Evolutionary conservation across 2,329 filamentous ascomycete species (phyloP).

Genomic region (Endoconidiophora laricicola): DNA sequence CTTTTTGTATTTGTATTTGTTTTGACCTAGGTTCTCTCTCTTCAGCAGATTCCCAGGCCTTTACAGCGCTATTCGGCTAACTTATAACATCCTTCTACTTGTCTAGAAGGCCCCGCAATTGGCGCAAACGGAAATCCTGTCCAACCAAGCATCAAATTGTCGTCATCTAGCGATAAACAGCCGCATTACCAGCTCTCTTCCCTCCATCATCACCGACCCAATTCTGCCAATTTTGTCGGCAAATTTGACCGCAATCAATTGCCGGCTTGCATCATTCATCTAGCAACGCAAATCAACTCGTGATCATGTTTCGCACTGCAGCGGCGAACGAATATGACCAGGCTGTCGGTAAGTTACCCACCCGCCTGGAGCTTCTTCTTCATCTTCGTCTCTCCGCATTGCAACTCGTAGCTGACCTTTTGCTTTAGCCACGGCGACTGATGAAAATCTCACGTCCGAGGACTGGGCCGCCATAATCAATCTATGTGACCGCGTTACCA

Average conservation of each 20-base stretch:
- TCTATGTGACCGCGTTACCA: slow-evolving; percentile 42
- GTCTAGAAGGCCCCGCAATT: slow-evolving; percentile 3
- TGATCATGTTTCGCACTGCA: slow-evolving; percentile 41
- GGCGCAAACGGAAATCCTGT: background rate
- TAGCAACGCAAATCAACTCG: slow-evolving; percentile 6
- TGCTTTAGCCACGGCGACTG: slow-evolving; percentile 55
- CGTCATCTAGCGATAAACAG: background rate
- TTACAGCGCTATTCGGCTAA: background rate
- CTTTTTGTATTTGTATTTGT: background rate
- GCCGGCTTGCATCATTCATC: background rate
- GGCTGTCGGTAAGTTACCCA: slow-evolving; percentile 34
- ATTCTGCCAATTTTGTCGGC: too few relatives aligned
- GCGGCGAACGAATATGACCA: slow-evolving; percentile 42
- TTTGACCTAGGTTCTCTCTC: background rate
- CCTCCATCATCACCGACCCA: background rate
- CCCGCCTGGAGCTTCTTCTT: background rate
- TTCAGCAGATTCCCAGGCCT: background rate
- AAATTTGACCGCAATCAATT: too few relatives aligned
- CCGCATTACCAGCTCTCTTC: background rate
- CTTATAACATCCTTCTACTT: background rate
- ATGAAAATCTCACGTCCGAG: slow-evolving; percentile 88
- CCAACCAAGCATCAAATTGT: background rate
- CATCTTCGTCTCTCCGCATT: slow-evolving; percentile 4
- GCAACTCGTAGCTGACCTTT: background rate
- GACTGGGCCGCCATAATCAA: slow-evolving; percentile 51